phyloP scores from a whole-genome alignment of 177 flowering plant genomes.

The Vitis hybrid region DNA sequence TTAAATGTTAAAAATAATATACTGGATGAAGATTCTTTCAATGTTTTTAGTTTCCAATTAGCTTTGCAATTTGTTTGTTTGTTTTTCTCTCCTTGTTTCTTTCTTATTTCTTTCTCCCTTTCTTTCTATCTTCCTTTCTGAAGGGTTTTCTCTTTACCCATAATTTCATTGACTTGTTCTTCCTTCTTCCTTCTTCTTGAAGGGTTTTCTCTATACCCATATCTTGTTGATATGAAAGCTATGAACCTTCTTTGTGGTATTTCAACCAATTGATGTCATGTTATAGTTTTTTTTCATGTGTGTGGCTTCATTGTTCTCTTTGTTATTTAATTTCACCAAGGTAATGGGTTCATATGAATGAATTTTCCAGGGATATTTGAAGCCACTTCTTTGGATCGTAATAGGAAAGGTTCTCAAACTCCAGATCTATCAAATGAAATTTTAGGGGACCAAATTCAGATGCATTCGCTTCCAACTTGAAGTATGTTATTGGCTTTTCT shows the following conservation, averaged over 20 bases:
- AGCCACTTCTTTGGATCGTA: slow-evolving; percentile 81
- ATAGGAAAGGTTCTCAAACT: slow-evolving; percentile 49
- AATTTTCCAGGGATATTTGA: slow-evolving; percentile 69
- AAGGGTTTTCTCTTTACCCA: too few species aligned
- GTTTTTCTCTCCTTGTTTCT: too few species aligned
- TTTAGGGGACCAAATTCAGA: slow-evolving; percentile 50
- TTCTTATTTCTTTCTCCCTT: too few species aligned
- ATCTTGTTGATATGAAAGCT: neutral
- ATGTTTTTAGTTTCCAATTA: too few species aligned
- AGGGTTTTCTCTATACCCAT: too few species aligned
- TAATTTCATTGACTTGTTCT: too few species aligned
- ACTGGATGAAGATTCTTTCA: too few species aligned
- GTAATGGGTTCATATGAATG: neutral
- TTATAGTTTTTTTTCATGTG: neutral
- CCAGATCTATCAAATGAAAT: slow-evolving; percentile 46
- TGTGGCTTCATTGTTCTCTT: neutral
- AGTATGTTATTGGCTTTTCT: slow-evolving; percentile 14
- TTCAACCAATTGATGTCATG: neutral
- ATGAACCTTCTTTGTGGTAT: neutral
- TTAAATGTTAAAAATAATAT: too few species aligned
- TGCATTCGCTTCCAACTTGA: slow-evolving; percentile 68
- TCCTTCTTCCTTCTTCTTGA: too few species aligned
- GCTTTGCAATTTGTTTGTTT: too few species aligned
- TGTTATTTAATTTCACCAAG: neutral
- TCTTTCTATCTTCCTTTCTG: too few species aligned